Base-by-base conservation (phyloP, 192 early-diverging fungal genomes). In the Haplosporangium gracile region DNA sequence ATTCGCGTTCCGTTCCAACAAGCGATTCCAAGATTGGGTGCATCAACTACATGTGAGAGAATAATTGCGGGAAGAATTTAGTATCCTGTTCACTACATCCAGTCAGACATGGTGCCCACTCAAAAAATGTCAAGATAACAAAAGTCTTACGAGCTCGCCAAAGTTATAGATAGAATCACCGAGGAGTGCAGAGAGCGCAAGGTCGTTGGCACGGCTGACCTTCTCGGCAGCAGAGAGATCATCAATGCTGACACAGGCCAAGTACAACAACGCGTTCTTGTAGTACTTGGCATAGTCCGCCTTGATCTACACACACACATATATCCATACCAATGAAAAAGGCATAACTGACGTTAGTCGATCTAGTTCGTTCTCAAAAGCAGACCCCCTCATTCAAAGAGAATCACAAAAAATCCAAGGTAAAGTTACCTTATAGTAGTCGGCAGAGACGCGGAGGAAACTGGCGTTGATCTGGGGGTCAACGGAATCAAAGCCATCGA, bases 111-210 rank as follows among this genome's bases (percentile, higher is more conserved):
- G n/a, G 10, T 26, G n/a, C 7, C 57, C 4, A 2, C 11, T 32
- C 32, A 32, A 32, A 15, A 40, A 5, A 0, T 39, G 22, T 20
- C 22, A 60, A 11, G 13, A 4, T 0, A 24, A 1, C 38, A 7
- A 15, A 60, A 72, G 82, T 65, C 89, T 91, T 89, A 99, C 95
- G 90, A 99, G 89, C 83, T 99, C 97, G 68, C 99, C 99, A 95
- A 99, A 99, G 91, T 99, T 99, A 90, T 99, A 99, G 57, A 99
- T 95, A 24, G 93, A 97, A 70, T 98, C 97, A 32, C 98, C 98
- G 9, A 99, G 90, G 55, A 99, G 83, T 5, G 98, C 99, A 6
- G 96, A 94, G 43, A 99, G 91, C 0, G 96, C 88, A 82, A 99
- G 89, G 79, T 99, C 98, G 82, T 96, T 95, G 16, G 98, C 99